Conservation (phyloP, 129 eudicot species). For the Lactuca sativa region DNA sequence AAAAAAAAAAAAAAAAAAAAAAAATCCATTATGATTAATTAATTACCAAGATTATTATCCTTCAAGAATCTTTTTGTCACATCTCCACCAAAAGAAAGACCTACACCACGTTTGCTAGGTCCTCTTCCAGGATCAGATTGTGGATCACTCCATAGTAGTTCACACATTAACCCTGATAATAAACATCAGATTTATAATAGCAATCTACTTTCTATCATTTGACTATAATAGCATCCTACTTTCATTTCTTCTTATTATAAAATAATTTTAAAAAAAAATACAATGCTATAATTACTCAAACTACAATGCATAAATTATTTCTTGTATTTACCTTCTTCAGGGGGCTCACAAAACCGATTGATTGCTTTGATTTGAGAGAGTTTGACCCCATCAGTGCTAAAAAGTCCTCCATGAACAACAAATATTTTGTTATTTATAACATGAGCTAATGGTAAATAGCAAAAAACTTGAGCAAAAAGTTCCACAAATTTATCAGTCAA, state of each 20-base stretch:
- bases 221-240: too few relatives aligned
- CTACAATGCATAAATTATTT: too few relatives aligned
- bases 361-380: constrained; percentile 87
- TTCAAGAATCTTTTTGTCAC: constrained; percentile 87
- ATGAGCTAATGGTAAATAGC: constrained; percentile 94
- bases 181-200: too few relatives aligned
- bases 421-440: constrained; percentile 81
- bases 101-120: constrained; percentile 99
- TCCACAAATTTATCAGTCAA: constrained; percentile 88
- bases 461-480: constrained; percentile 95
- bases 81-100: constrained; percentile 93
- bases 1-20: too few relatives aligned
- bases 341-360: constrained; percentile 97
- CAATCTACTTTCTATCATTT: too few relatives aligned
- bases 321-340: constrained; percentile 75
- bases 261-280: too few relatives aligned
- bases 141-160: constrained; percentile 98
- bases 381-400: constrained; percentile 96
- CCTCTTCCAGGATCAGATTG: constrained; percentile 96
- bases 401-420: constrained; percentile 99
- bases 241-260: too few relatives aligned
- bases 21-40: background rate
- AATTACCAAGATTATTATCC: constrained; percentile 82
- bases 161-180: constrained; percentile 92
- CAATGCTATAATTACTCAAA: too few relatives aligned